phyloP scores from a whole-genome alignment of 2,329 filamentous ascomycete genomes.

The Nannizziopsis barbatae region DNA sequence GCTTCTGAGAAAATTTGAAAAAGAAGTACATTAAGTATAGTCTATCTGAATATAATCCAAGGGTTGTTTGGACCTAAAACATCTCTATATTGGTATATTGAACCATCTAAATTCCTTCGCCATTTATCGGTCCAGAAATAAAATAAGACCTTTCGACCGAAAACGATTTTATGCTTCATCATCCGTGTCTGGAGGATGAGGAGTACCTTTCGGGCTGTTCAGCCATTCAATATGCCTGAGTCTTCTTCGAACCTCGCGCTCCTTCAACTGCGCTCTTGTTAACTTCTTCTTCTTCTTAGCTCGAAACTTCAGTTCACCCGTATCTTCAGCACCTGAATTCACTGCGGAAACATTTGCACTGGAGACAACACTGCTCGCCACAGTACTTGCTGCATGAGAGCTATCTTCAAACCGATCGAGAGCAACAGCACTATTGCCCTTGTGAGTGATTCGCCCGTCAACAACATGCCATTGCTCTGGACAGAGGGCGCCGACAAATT shows the following conservation, averaged over 20 bases:
- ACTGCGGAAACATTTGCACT: conserved; percentile 54
- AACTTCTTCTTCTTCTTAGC: conserved; percentile 95
- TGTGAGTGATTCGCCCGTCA: conserved; percentile 75
- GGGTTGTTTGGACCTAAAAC: too few species aligned
- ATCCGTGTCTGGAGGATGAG: conserved; percentile 64
- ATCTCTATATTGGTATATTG: too few species aligned
- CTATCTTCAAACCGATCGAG: conserved; percentile 85
- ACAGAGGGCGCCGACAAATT: conserved; percentile 92
- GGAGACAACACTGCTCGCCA: conserved; percentile 48
- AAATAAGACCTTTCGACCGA: neutral
- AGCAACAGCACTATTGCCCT: conserved; percentile 61
- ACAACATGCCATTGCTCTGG: conserved; percentile 93
- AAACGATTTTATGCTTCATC: conserved; percentile 47
- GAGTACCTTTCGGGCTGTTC: conserved; percentile 74
- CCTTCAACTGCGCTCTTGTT: conserved; percentile 93
- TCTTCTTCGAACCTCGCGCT: conserved; percentile 74
- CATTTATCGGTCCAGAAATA: too few species aligned
- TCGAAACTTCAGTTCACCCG: conserved; percentile 72
- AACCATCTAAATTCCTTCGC: too few species aligned
- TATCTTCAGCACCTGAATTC: conserved; percentile 76
- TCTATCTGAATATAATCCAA: too few species aligned
- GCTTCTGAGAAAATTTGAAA: too few species aligned
- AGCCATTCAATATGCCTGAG: conserved; percentile 73
- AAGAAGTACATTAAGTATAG: too few species aligned
- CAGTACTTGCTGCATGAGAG: conserved; percentile 44